Conservation (phyloP, 2,329 filamentous ascomycete species). For the Fusarium sp. region DNA sequence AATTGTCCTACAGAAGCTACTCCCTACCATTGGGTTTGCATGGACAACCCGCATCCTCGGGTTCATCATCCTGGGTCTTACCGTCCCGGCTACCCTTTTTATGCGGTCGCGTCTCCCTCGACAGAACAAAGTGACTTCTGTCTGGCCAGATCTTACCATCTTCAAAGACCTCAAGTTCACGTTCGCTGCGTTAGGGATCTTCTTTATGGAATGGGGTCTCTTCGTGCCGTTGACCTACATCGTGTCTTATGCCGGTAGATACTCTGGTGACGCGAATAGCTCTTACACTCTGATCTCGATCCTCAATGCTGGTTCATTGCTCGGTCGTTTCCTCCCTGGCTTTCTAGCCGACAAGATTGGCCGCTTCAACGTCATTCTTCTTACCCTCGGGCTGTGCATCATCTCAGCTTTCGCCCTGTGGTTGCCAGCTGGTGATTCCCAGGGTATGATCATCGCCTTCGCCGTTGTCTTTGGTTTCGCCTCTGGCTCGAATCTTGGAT, state of each 20-base stretch:
- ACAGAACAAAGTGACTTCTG: slow-evolving; percentile 48
- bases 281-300: slow-evolving; percentile 82
- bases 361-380: slow-evolving; percentile 82
- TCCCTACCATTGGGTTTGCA: slow-evolving; percentile 60
- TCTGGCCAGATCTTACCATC: slow-evolving; percentile 70
- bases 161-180: slow-evolving; percentile 70
- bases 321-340: slow-evolving; percentile 82
- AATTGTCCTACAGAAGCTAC: slow-evolving; percentile 58
- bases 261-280: slow-evolving; percentile 34
- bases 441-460: slow-evolving; percentile 73
- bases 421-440: slow-evolving; percentile 69
- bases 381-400: slow-evolving; percentile 70
- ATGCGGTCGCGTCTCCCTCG: slow-evolving; percentile 67
- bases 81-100: slow-evolving; percentile 60
- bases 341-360: slow-evolving; percentile 80
- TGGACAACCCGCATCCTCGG: slow-evolving; percentile 63
- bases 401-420: slow-evolving; percentile 72
- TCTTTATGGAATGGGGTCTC: slow-evolving; percentile 76
- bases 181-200: slow-evolving; percentile 70
- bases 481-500: slow-evolving; percentile 79
- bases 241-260: slow-evolving; percentile 72
- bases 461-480: slow-evolving; percentile 81
- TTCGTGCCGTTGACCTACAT: slow-evolving; percentile 83
- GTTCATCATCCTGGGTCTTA: slow-evolving; percentile 61
- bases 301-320: slow-evolving; percentile 80